phyloP scores from a whole-genome alignment of 2,329 filamentous ascomycete genomes.

The Nannizziopsis barbatae region DNA sequence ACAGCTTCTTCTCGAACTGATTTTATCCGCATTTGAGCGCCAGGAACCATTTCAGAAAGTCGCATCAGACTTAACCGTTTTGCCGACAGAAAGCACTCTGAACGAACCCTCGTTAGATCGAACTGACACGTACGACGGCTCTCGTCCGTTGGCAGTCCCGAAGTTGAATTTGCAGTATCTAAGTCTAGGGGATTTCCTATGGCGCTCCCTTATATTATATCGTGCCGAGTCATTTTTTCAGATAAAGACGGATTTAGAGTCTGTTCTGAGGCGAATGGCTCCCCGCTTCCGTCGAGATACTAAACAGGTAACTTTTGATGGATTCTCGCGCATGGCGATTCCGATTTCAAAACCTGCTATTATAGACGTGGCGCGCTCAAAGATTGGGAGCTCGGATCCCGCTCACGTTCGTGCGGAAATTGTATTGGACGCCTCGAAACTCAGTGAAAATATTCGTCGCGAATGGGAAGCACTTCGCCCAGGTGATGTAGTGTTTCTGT shows the following conservation, averaged over 20 bases:
- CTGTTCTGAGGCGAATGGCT: constrained; percentile 64
- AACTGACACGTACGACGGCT: constrained; percentile 79
- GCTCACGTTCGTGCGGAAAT: constrained; percentile 79
- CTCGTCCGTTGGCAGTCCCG: constrained; percentile 74
- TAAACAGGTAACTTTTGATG: constrained; percentile 59
- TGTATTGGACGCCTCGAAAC: constrained; percentile 64
- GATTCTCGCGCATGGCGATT: constrained; percentile 84
- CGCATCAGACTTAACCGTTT: constrained; percentile 56
- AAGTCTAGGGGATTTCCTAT: constrained; percentile 91
- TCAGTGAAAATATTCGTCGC: constrained; percentile 62
- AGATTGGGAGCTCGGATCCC: constrained; percentile 73
- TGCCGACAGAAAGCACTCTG: constrained; percentile 72
- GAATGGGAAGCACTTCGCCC: constrained; percentile 85
- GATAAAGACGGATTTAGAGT: constrained; percentile 81
- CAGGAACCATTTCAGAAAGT: constrained; percentile 72
- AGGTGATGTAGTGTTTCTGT: constrained; percentile 81
- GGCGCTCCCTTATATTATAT: constrained; percentile 82
- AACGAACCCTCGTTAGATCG: constrained; percentile 70
- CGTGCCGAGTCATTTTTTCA: constrained; percentile 87
- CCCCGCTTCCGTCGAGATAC: constrained; percentile 55
- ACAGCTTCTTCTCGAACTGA: constrained; percentile 47
- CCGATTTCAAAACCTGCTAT: constrained; percentile 77
- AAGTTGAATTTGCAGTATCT: constrained; percentile 95
- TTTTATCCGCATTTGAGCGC: constrained; percentile 65
- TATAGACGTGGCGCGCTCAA: constrained; percentile 69